Percentiles rank a stretch among this genome's conserved stretches.
Evolutionary conservation across 495 filamentous ascomycete genomes (phyloP).

Genomic region (Aspergillus ostianus): DNA sequence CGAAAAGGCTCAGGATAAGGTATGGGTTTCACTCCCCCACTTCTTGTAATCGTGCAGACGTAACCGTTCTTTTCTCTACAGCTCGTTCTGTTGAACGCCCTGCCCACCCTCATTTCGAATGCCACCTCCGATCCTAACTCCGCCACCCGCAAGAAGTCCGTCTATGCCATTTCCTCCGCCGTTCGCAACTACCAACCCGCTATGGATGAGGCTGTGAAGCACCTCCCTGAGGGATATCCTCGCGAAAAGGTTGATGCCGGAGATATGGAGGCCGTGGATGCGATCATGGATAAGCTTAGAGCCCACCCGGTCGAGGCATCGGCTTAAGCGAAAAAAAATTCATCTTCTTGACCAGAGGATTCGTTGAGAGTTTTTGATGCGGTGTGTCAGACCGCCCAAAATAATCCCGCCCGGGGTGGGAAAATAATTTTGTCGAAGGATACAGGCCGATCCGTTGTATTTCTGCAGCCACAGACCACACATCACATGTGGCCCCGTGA

Average conservation of each 20-base stretch:
- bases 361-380: not conserved
- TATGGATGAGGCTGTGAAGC: slow-evolving; percentile 59
- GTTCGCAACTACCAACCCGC: slow-evolving; percentile 85
- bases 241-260: slow-evolving; percentile 63
- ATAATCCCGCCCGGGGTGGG: not conserved
- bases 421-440: not conserved
- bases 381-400: not conserved
- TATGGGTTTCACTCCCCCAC: slow-evolving; percentile 23
- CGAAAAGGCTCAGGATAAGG: slow-evolving; percentile 71
- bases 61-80: slow-evolving; percentile 24
- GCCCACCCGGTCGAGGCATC: slow-evolving; percentile 40
- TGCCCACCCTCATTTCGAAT: slow-evolving; percentile 66
- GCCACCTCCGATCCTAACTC: slow-evolving; percentile 58
- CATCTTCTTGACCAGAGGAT: not conserved
- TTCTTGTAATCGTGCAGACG: not conserved
- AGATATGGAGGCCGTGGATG: slow-evolving; percentile 84
- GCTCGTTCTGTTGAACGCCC: slow-evolving; percentile 67
- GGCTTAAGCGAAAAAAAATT: slow-evolving; percentile 22
- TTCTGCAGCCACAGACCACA: not conserved
- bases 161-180: slow-evolving; percentile 80
- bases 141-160: slow-evolving; percentile 77
- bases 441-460: not conserved
- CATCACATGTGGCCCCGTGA: not conserved
- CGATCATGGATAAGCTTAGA: slow-evolving; percentile 65
- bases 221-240: slow-evolving; percentile 59